Evolutionary conservation across 441 rosid species (phyloP), one percentile per base, ranked within the genome.

Genomic region (Gossypium davidsonii): DNA sequence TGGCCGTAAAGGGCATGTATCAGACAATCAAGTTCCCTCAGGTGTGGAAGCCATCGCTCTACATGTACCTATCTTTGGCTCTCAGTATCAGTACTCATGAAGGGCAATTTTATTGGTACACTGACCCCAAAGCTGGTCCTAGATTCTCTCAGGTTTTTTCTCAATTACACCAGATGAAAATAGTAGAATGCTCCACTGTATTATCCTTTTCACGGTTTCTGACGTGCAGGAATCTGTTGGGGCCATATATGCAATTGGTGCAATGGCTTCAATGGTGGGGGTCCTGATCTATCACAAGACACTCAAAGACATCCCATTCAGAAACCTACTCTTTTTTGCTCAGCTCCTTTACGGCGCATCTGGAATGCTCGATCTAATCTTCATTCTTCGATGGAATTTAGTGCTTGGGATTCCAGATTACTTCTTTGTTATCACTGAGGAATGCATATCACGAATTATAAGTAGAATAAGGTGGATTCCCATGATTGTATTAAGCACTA

Each of bases 21-120:
- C 83, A 77, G 74, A 88, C 96, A 28, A 88, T 92, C 12, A 85
- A 79, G 71, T 84, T 77, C 58, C 94, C 93, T 25, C 86, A 85
- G 76, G 96, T 92, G 21, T 90, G 94, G 97, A 92, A 87, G 78
- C 96, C 97, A 73, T 87, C 91, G 4, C 84, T 92, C 6, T 89
- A 83, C 85, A 90, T 92, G 90, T 92, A 82, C 77, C 75, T 90
- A 7, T 87, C 94, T 3, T 73, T 89, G 62, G 93, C 97, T 11
- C 87, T 92, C 79, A 90, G 87, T 77, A 79, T 92, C 25, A 92
- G 92, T 70, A 86, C 89, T 42, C 91, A 92, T 69, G 97, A 92
- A 84, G 97, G 96, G 57, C 84, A 83, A 74, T 92, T 92, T 76
- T 92, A 92, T 73, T 92, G 97, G 97, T 90, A 83, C 78, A 90